Conservation (phyloP, 2,329 filamentous ascomycete species). For the Arachnopeziza araneosa region DNA sequence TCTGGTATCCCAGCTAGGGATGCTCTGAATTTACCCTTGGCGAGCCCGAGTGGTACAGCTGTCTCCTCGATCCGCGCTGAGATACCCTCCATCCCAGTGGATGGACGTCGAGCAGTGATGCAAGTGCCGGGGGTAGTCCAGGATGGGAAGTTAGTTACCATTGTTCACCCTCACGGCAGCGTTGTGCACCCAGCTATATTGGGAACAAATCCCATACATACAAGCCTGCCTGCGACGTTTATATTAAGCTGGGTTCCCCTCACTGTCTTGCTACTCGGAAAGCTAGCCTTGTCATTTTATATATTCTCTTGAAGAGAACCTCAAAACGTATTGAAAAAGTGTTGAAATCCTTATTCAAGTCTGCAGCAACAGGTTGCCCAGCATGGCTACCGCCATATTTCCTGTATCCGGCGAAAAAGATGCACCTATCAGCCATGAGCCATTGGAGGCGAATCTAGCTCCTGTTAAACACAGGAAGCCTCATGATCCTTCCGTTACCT, state of each 20-base stretch:
- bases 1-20: background rate
- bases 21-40: background rate
- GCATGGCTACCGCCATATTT: background rate
- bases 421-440: background rate
- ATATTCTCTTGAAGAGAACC: background rate
- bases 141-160: background rate
- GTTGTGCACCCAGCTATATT: background rate
- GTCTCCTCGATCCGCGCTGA: background rate
- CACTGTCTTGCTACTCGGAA: background rate
- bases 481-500: background rate
- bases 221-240: background rate
- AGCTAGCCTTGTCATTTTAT: background rate
- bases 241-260: background rate
- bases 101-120: background rate
- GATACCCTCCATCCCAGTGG: background rate
- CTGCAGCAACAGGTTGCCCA: background rate
- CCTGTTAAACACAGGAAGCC: background rate
- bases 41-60: background rate
- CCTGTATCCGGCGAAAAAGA: background rate
- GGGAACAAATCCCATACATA: background rate
- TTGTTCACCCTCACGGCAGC: background rate
- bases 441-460: background rate
- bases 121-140: background rate
- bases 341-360: background rate
- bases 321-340: background rate